phyloP scores from a whole-genome alignment of 2,329 filamentous ascomycete genomes.

The Helicocarpus griseus region DNA sequence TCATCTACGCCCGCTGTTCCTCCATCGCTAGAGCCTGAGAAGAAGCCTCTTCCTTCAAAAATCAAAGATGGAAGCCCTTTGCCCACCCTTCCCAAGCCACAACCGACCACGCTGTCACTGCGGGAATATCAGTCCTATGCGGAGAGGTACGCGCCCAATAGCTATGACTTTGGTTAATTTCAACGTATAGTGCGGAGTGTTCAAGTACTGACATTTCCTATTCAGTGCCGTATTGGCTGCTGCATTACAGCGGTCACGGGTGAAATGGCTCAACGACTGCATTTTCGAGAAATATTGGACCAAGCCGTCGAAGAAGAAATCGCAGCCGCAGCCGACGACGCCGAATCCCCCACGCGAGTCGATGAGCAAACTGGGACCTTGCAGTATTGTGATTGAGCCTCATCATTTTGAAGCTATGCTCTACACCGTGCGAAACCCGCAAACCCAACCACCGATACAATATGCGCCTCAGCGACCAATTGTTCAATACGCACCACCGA shows the following conservation, averaged over 20 bases:
- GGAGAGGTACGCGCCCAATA: constrained; percentile 35
- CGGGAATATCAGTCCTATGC: constrained; percentile 51
- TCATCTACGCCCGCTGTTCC: constrained; percentile 21
- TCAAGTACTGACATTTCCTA: constrained; percentile 11
- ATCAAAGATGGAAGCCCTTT: constrained; percentile 44
- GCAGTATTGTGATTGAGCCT: constrained; percentile 52
- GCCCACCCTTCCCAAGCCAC: constrained; percentile 43
- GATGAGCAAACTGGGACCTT: constrained; percentile 47
- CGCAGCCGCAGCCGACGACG: constrained; percentile 34
- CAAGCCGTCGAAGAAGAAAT: constrained; percentile 48
- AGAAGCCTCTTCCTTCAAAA: constrained; percentile 41
- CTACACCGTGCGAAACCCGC: constrained; percentile 45
- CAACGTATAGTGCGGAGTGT: not conserved
- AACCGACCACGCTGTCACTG: constrained; percentile 38
- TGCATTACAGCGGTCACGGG: constrained; percentile 50
- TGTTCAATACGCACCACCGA: constrained; percentile 33
- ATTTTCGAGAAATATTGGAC: constrained; percentile 50
- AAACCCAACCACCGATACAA: constrained; percentile 28
- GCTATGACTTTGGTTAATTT: not conserved
- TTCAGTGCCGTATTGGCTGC: constrained; percentile 46
- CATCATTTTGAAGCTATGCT: constrained; percentile 52
- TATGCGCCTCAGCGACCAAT: constrained; percentile 32
- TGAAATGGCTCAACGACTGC: constrained; percentile 46
- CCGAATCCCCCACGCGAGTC: constrained; percentile 43
- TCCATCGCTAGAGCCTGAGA: constrained; percentile 22